Base-by-base conservation (phyloP, 2,329 filamentous ascomycete genomes). In the Fusarium siculi region DNA sequence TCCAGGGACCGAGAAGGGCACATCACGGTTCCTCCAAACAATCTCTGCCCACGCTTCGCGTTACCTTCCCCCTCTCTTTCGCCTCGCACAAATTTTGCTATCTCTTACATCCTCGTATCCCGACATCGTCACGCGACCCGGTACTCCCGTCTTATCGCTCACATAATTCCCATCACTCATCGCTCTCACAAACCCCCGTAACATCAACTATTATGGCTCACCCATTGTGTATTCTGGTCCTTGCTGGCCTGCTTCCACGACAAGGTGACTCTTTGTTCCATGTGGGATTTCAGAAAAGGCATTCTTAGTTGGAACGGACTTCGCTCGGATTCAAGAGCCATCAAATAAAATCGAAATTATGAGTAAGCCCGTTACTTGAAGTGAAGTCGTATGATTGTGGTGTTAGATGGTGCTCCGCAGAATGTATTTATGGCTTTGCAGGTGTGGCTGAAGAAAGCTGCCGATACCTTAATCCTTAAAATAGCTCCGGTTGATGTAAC, bases 141-240 rank as follows among this genome's bases (percentile, higher is more conserved):
- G 73, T 67, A 72, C 69, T 65, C 58, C 64, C 73, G 53, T 70
- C 72, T 71, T 74, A 72, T 73, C 72, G 64, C 71, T 76, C 75
- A 73, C 69, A 68, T 78, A 79, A 78, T 78, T 69, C 66, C 70
- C 66, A 65, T 72, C 66, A 69, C 75, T 64, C 70, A 76, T 78
- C 72, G 74, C 66, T 73, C 70, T 77, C 76, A 71, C 76, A 79
- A 73, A 79, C 77, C 71, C 44, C 75, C 58, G 67, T 68, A 63
- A 74, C 65, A 69, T 75, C 63, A 73, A 75, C 54, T 63, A 53
- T 60, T 55, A 50, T 59, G 70, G 69, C 72, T 77, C 68, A 72
- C 57, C 42, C 66, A 68, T 66, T 62, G 43, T 66, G 64, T 68
- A 70, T 60, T 53, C 70, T 44, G 70, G 71, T 70, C 73, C 71